phyloP scores from a whole-genome alignment of 2,329 filamentous ascomycete genomes.

The Cryphonectria nitschkei region DNA sequence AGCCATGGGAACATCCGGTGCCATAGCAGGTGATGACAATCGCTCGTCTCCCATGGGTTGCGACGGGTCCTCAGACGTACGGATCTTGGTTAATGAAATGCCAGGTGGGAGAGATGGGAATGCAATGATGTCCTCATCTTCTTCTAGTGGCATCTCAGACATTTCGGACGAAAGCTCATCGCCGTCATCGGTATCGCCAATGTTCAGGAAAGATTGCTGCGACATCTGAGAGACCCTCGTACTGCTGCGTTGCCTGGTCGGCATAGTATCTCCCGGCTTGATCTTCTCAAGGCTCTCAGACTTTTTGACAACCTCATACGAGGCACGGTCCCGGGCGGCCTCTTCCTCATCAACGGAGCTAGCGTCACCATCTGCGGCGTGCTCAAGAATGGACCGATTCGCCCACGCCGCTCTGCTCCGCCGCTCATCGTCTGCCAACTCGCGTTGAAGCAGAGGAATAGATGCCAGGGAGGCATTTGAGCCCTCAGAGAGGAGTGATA shows the following conservation, averaged over 20 bases:
- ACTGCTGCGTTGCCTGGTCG: slow-evolving; percentile 34
- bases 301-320: slow-evolving; percentile 59
- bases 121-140: slow-evolving; percentile 35
- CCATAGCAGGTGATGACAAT: slow-evolving; percentile 53
- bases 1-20: slow-evolving; percentile 46
- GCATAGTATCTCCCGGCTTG: slow-evolving; percentile 35
- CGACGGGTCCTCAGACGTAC: slow-evolving; percentile 33
- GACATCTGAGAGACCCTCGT: slow-evolving; percentile 20
- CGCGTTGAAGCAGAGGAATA: slow-evolving; percentile 75
- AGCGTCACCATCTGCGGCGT: slow-evolving; percentile 44
- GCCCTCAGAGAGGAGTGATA: slow-evolving; percentile 59
- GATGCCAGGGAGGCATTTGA: slow-evolving; percentile 78
- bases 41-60: slow-evolving; percentile 36
- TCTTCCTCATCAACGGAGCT: slow-evolving; percentile 30
- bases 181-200: slow-evolving; percentile 48
- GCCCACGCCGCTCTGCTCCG: slow-evolving; percentile 55
- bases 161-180: slow-evolving; percentile 68
- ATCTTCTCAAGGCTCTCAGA: slow-evolving; percentile 56
- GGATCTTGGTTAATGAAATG: slow-evolving; percentile 14
- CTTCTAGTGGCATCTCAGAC: slow-evolving; percentile 53
- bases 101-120: slow-evolving; percentile 36
- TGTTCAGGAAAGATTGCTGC: slow-evolving; percentile 50
- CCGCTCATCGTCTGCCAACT: slow-evolving; percentile 54
- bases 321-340: slow-evolving; percentile 43
- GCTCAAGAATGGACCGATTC: slow-evolving; percentile 57